Evolutionary conservation across 2,329 filamentous ascomycete species (phyloP).

Genomic region (Exophiala sideris): DNA sequence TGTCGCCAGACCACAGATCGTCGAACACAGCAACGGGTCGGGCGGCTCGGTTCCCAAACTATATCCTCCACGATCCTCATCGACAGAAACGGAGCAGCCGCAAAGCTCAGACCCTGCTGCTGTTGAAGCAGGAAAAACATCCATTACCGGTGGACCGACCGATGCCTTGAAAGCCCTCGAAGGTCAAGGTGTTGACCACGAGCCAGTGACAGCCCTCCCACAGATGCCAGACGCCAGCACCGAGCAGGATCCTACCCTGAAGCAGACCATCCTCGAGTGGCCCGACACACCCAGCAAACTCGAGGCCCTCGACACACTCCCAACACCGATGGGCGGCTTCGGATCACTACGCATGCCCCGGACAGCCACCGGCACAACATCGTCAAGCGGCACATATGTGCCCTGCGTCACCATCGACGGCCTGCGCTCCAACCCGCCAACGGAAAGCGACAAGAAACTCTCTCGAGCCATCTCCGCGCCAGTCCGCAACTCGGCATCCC

Average conservation of each 20-base stretch:
- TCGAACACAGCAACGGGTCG: constrained; percentile 23
- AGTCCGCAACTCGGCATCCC: constrained; percentile 17
- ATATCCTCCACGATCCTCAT: constrained; percentile 7
- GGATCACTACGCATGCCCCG: constrained; percentile 21
- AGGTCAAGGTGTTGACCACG: constrained; percentile 3
- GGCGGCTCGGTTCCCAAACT: constrained; percentile 18
- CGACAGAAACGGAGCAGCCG: not conserved
- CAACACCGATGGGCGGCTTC: constrained; percentile 24
- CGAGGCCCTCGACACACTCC: constrained; percentile 21
- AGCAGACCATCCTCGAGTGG: constrained; percentile 18
- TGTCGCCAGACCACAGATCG: constrained; percentile 22
- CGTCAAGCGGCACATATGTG: constrained; percentile 11
- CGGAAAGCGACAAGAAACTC: constrained; percentile 18
- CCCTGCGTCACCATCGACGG: constrained; percentile 16
- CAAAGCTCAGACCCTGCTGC: not conserved
- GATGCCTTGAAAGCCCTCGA: constrained; percentile 21
- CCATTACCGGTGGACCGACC: constrained; percentile 3
- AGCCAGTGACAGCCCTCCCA: not conserved
- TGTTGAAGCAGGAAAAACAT: not conserved
- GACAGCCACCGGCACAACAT: constrained; percentile 1
- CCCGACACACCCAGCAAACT: constrained; percentile 12
- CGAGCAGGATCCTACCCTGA: constrained; percentile 2
- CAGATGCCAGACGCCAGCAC: constrained; percentile 1
- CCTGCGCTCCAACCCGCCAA: constrained; percentile 23
- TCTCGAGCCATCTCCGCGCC: constrained; percentile 26